Conservation (phyloP, 2,329 filamentous ascomycete genomes). For the Exserohilum turcica region DNA sequence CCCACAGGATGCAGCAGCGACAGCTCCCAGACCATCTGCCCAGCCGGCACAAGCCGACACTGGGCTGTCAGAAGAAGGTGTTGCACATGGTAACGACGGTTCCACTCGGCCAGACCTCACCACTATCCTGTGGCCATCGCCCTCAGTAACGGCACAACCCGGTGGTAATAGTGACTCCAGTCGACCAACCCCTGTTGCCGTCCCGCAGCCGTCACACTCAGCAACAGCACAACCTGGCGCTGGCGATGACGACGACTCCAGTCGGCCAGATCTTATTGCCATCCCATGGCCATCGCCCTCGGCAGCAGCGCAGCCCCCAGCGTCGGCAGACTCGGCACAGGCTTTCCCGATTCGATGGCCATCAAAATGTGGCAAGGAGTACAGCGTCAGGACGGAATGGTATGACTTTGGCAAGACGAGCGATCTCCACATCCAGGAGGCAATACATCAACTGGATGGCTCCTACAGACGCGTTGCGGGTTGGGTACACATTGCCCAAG, state of each 20-base stretch:
- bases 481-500: slow-evolving; percentile 47
- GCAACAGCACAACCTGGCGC: slow-evolving; percentile 8
- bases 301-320: slow-evolving; percentile 9
- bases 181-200: too few species aligned
- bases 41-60: slow-evolving; percentile 19
- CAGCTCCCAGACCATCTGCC: slow-evolving; percentile 11
- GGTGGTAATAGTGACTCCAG: too few species aligned
- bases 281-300: slow-evolving; percentile 24
- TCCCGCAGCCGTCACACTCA: too few species aligned
- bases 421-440: slow-evolving; percentile 37
- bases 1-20: slow-evolving; percentile 6
- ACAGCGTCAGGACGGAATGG: slow-evolving; percentile 40
- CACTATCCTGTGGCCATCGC: too few species aligned
- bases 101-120: too few species aligned
- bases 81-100: too few species aligned
- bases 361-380: slow-evolving; percentile 39
- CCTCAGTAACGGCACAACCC: too few species aligned
- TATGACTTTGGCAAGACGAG: slow-evolving; percentile 32
- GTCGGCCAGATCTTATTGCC: slow-evolving; percentile 16
- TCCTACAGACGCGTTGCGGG: slow-evolving; percentile 45
- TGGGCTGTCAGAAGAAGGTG: not conserved
- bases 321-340: slow-evolving; percentile 19
- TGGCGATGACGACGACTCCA: slow-evolving; percentile 21
- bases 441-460: slow-evolving; percentile 38
- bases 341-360: slow-evolving; percentile 46